Evolutionary conservation across 768 basidiomycete genomes (phyloP).

Genomic region (Tricholoma terreum): DNA sequence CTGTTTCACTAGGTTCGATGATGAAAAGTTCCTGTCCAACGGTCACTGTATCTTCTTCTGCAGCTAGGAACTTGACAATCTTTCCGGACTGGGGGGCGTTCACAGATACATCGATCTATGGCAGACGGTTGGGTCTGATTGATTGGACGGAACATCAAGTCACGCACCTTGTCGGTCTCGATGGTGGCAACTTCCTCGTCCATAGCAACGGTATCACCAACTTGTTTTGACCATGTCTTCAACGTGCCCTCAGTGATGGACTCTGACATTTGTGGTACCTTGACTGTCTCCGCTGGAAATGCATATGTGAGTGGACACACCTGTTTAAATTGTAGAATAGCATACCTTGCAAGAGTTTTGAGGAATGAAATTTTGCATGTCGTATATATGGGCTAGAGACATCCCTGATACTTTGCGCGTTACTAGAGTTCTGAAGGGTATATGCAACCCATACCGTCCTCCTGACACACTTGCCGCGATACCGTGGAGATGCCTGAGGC

Average conservation of each 20-base stretch:
- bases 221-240: constrained; percentile 91
- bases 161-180: constrained; percentile 93
- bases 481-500: constrained; percentile 35
- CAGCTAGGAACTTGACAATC: constrained; percentile 81
- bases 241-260: constrained; percentile 98
- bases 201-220: constrained; percentile 83
- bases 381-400: constrained; percentile 43
- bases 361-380: constrained; percentile 66
- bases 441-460: constrained; percentile 41
- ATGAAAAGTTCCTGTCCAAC: constrained; percentile 94
- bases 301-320: background rate
- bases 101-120: constrained; percentile 93
- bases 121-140: constrained; percentile 8
- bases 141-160: background rate
- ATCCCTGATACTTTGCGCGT: constrained; percentile 34
- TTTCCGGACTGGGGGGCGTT: constrained; percentile 88
- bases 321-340: background rate
- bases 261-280: constrained; percentile 97
- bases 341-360: constrained; percentile 67
- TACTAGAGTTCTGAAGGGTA: constrained; percentile 10
- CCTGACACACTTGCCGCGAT: constrained; percentile 34
- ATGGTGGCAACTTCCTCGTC: constrained; percentile 98
- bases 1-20: constrained; percentile 78
- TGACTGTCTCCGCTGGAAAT: constrained; percentile 75
- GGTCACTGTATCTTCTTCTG: constrained; percentile 90